Percentiles rank a stretch among this genome's conserved stretches.
phyloP scores from a whole-genome alignment of 2,329 filamentous ascomycete species.

The Talaromyces sp. region DNA sequence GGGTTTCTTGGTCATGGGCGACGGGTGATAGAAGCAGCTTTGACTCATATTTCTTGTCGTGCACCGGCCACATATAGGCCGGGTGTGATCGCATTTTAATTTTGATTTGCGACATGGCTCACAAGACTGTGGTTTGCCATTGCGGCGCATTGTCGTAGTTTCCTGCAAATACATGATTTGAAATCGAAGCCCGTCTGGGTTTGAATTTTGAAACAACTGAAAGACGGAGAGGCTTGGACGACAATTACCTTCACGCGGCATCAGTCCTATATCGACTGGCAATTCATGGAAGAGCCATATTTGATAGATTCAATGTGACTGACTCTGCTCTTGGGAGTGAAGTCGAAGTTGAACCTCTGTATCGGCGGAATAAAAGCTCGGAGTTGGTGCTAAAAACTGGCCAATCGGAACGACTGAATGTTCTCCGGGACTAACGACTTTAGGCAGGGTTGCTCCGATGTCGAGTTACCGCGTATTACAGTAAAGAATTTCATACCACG shows the following conservation, averaged over 20 bases:
- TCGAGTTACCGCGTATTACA: not conserved
- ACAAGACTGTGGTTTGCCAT: constrained; percentile 39
- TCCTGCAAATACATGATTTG: constrained; percentile 15
- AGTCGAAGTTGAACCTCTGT: not conserved
- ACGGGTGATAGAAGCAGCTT: constrained; percentile 40
- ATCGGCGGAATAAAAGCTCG: constrained; percentile 13
- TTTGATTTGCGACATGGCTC: constrained; percentile 42
- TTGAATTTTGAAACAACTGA: not conserved
- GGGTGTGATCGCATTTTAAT: constrained; percentile 37
- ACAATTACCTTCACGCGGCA: not conserved
- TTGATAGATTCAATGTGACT: not conserved
- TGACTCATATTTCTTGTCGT: constrained; percentile 29
- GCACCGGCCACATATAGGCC: constrained; percentile 30
- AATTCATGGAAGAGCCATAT: not conserved
- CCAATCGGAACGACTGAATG: not conserved
- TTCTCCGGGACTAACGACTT: not conserved
- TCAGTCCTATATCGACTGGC: not conserved
- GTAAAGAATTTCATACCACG: not conserved
- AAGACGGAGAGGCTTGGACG: not conserved
- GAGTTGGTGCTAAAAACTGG: not conserved
- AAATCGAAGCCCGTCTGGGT: not conserved
- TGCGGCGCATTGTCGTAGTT: constrained; percentile 31
- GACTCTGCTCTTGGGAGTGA: not conserved
- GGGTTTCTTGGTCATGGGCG: constrained; percentile 37
- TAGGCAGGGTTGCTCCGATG: not conserved